These are phyloP conservation scores for Neofusicoccum umdonicola DNA, from an alignment of 2,329 filamentous ascomycete species.

Conservation along the genomic window DNA sequence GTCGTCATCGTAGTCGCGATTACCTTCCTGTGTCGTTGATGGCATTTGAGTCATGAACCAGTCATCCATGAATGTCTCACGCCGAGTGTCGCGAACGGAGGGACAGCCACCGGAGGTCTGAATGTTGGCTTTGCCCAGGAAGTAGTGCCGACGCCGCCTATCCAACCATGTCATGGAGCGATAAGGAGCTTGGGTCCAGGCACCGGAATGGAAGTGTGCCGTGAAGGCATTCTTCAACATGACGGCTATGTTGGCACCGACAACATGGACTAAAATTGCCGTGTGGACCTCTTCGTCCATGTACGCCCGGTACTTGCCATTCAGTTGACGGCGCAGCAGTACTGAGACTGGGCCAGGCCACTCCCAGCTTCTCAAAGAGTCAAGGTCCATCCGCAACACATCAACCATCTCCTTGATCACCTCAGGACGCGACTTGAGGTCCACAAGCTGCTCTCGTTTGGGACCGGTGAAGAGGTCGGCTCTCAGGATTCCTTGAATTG, in stretches of 20 bases:
- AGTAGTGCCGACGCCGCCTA: conserved; percentile 45
- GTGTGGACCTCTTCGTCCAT: conserved; percentile 60
- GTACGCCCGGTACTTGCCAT: conserved; percentile 58
- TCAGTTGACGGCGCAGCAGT: conserved; percentile 53
- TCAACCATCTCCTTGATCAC: conserved; percentile 56
- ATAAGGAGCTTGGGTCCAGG: conserved; percentile 41
- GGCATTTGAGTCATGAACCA: conserved; percentile 60
- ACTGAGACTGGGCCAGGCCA: conserved; percentile 50
- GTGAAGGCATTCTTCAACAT: conserved; percentile 45
- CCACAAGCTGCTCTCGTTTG: conserved; percentile 50
- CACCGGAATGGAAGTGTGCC: conserved; percentile 33
- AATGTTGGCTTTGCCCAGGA: conserved; percentile 31
- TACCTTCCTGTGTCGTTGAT: conserved; percentile 35
- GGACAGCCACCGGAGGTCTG: conserved; percentile 25
- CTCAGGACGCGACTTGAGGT: conserved; percentile 49
- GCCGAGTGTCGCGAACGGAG: conserved; percentile 28
- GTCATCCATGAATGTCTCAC: conserved; percentile 39
- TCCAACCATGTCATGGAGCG: conserved; percentile 37
- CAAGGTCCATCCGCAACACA: conserved; percentile 57
- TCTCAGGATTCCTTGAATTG: conserved; percentile 50
- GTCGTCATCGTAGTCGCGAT: conserved; percentile 40
- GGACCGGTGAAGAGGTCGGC: conserved; percentile 53
- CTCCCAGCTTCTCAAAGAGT: conserved; percentile 51
- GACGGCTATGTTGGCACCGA: conserved; percentile 53
- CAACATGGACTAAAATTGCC: conserved; percentile 54